Base-by-base conservation (phyloP, 1,284 basidiomycete genomes). In the Boletus sp. region DNA sequence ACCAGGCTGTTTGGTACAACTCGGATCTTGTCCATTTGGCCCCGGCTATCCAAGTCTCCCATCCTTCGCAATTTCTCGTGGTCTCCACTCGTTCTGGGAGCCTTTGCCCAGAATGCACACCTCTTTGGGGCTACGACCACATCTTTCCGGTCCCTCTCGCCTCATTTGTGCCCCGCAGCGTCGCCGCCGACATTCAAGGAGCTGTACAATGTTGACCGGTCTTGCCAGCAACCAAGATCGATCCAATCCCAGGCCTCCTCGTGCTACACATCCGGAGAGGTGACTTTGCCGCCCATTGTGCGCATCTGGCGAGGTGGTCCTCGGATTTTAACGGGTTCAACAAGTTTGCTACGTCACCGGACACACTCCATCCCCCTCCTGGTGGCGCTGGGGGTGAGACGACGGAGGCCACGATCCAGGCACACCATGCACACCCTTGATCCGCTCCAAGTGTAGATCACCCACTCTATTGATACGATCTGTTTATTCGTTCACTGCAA, bases 31-130 rank as follows among this genome's bases (percentile, higher is more conserved):
- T 76, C 79, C 25, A 65, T 82, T 2, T 81, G 80, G 76, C 77
- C 79, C 0, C 66, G 70, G 3, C 68, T 86, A 9, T 74, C 76
- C 17, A 64, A 67, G 30, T 83, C 83, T 1, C 82, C 82, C 0
- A 69, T 82, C 16, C 67, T 85, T 17, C 75, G 67, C n/a, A 59
- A 78, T 40, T 82, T 82, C 66, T 72, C 71, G 21, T 83, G 79
- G 79, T 83, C 83, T 1, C 76, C 80, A 0, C 75, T 83, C 14
- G 69, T 84, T 59, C 66, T 78, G 31, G 64, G 67, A 23, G 73
- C 77, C 0, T 80, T 78, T 58, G 56, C 66, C 28, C 71, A 63
- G 11, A 83, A 82, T 60, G 66, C 70, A 14, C 67, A 71, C 16
- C 70, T 77, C 40, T 76, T 80, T 64, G 66, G 66, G 17, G 66